phyloP scores from a whole-genome alignment of 306 rosid genomes.

The Canavalia ensiformis region DNA sequence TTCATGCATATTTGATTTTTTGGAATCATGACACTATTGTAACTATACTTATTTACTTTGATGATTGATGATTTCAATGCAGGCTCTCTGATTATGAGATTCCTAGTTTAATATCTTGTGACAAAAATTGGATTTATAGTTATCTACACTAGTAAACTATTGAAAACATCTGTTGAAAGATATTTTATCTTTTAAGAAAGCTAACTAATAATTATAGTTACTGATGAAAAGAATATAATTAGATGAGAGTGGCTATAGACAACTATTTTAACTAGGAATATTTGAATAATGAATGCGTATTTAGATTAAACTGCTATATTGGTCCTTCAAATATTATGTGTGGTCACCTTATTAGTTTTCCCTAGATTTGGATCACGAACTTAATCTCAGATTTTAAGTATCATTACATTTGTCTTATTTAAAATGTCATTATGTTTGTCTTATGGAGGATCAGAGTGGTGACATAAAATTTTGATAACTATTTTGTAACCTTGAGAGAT shows the following conservation, averaged over 20 bases:
- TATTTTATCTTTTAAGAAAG: background rate
- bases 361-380: too few relatives aligned
- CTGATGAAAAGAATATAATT: background rate
- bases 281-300: background rate
- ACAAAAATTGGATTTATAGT: background rate
- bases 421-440: background rate
- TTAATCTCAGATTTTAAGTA: background rate
- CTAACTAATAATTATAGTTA: background rate
- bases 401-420: background rate
- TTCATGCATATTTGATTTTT: slow-evolving; percentile 36
- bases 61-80: slow-evolving; percentile 21
- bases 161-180: background rate
- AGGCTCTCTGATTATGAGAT: slow-evolving; percentile 19
- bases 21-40: slow-evolving; percentile 6
- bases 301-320: background rate
- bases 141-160: slow-evolving; percentile 12
- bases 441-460: background rate
- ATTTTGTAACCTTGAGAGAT: background rate
- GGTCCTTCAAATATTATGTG: background rate
- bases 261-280: background rate
- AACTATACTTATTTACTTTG: slow-evolving; percentile 10
- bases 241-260: background rate
- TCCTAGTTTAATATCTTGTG: slow-evolving; percentile 11
- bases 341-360: background rate
- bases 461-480: background rate